These are phyloP conservation scores for Ogataea wickerhamii DNA, from an alignment of 805 yeast species.

Conservation along the genomic window DNA sequence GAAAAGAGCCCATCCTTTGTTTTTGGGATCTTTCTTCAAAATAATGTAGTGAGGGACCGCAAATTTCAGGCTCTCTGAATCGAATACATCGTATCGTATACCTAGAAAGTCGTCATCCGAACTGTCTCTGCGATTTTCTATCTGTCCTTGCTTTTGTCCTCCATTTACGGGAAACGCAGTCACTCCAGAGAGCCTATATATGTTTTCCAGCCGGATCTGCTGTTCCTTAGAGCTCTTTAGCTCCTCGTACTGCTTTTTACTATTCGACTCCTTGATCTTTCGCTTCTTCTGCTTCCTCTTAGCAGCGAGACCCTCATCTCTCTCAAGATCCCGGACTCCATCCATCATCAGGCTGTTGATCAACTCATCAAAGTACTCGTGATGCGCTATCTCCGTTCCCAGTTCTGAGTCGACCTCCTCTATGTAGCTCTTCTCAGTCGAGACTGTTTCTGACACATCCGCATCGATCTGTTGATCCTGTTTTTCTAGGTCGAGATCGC, in stretches of 20 bases:
- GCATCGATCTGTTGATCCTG: too few species aligned
- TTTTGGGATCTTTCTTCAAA: slow-evolving; percentile 27
- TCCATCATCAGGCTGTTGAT: slow-evolving; percentile 24
- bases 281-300: slow-evolving; percentile 4
- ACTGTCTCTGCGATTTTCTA: too few species aligned
- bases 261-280: slow-evolving; percentile 4
- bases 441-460: too few species aligned
- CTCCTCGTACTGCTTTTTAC: slow-evolving; percentile 7
- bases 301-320: slow-evolving; percentile 3
- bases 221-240: slow-evolving; percentile 23
- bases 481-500: too few species aligned
- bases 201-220: slow-evolving; percentile 42
- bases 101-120: slow-evolving; percentile 38
- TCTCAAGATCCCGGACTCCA: slow-evolving; percentile 16
- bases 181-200: slow-evolving; percentile 45
- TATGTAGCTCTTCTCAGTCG: neutral
- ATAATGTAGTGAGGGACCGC: slow-evolving; percentile 47
- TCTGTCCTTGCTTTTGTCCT: too few species aligned
- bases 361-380: slow-evolving; percentile 30
- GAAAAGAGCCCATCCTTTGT: slow-evolving; percentile 30
- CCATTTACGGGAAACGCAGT: slow-evolving; percentile 45
- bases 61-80: slow-evolving; percentile 28
- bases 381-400: slow-evolving; percentile 15
- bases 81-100: slow-evolving; percentile 46
- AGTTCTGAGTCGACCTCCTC: slow-evolving; percentile 15